These are phyloP conservation scores for Lactarius tabidus DNA, from an alignment of 768 basidiomycete species.

Conservation along the genomic window DNA sequence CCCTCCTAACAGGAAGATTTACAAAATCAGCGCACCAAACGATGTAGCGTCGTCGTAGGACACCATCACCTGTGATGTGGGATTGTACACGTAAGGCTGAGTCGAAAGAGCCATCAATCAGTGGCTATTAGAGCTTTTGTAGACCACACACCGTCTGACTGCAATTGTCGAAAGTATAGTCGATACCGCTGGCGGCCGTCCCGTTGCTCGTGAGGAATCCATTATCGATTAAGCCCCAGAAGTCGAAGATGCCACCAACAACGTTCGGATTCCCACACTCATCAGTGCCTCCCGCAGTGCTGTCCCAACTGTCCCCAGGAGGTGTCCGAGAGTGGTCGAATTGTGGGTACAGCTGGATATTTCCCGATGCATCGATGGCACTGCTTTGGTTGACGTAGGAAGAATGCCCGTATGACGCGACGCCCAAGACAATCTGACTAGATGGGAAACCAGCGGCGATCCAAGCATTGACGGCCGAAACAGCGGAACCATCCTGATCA, in stretches of 20 bases:
- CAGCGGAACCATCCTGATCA: constrained; percentile 64
- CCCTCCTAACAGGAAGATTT: background rate
- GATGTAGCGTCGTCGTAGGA: constrained; percentile 35
- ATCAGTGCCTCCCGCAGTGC: constrained; percentile 41
- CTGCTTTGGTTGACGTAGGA: constrained; percentile 40
- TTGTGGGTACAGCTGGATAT: constrained; percentile 14
- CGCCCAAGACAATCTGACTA: constrained; percentile 73
- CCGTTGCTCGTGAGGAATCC: constrained; percentile 50
- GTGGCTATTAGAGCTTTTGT: background rate
- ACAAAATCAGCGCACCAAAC: constrained; percentile 25
- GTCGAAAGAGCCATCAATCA: background rate
- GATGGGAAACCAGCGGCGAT: constrained; percentile 74
- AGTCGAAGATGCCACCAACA: constrained; percentile 53
- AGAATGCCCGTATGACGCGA: constrained; percentile 80
- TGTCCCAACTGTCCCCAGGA: constrained; percentile 46
- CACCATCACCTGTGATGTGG: constrained; percentile 31
- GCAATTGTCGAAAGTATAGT: constrained; percentile 40
- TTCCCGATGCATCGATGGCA: constrained; percentile 34
- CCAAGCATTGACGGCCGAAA: constrained; percentile 75
- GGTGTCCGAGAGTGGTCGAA: constrained; percentile 24
- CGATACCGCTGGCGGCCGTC: constrained; percentile 42
- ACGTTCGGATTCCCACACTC: constrained; percentile 50
- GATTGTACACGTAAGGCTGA: constrained; percentile 35
- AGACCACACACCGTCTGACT: constrained; percentile 31
- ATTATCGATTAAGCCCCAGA: constrained; percentile 51